A percentile compares a stretch with the other conserved stretches of the same genome.
Conservation (phyloP, 1,284 basidiomycete species). For the Abortiporus biennis region DNA sequence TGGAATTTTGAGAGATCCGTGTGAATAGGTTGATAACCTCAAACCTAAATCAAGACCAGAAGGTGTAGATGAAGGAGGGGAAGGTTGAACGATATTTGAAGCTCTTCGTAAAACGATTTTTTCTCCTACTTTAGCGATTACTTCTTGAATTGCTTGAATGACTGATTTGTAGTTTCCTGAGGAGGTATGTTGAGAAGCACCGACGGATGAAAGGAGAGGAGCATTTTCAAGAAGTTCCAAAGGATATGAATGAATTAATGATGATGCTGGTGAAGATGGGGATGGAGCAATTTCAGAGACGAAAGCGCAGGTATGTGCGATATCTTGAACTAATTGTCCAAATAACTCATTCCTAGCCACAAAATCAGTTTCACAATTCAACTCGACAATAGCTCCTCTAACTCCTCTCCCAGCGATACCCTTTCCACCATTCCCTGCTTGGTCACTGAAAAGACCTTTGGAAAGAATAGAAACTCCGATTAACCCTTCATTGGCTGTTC, state of each 20-base stretch:
- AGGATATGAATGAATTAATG: constrained; percentile 36
- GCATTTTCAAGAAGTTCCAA: constrained; percentile 58
- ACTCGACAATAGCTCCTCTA: constrained; percentile 83
- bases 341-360: constrained; percentile 89
- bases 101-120: constrained; percentile 82
- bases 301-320: constrained; percentile 86
- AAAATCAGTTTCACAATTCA: constrained; percentile 98
- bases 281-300: constrained; percentile 36
- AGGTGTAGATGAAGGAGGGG: constrained; percentile 36
- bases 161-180: constrained; percentile 51
- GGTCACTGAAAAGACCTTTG: constrained; percentile 44
- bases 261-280: constrained; percentile 20
- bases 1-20: constrained; percentile 42
- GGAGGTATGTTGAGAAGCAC: constrained; percentile 21
- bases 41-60: constrained; percentile 46
- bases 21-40: constrained; percentile 76
- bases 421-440: constrained; percentile 24
- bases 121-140: constrained; percentile 85
- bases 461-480: constrained; percentile 73
- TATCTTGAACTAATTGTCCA: constrained; percentile 67
- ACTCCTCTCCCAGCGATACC: constrained; percentile 34
- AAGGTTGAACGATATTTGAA: constrained; percentile 57
- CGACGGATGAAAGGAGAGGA: constrained; percentile 54
- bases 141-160: constrained; percentile 69
- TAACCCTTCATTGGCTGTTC: constrained; percentile 75